Base-by-base conservation (phyloP, 169 alveolate genomes). In the Amoebophrya sp. region DNA sequence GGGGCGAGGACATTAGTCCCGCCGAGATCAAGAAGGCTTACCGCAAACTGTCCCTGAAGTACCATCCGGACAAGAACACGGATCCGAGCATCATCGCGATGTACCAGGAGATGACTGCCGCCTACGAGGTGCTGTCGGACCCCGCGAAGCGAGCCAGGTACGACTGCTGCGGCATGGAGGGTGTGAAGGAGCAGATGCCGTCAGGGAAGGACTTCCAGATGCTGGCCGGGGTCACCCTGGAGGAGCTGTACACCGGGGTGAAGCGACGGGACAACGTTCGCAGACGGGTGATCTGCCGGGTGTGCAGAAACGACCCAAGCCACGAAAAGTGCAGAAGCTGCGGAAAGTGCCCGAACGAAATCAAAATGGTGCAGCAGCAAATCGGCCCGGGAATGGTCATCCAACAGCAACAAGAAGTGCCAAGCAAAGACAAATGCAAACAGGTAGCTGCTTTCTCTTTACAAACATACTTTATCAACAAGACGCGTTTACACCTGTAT, bases 1-100 rank as follows among this genome's bases (percentile, higher is more conserved):
- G 67, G 23, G 89, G 89, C 39, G 89, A 40, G 38, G 89, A 88
- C 10, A 41, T 88, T n/a, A 34, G 43, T 7, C 31, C 89, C 29
- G 92, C 78, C 34, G 78, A 58, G 34, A 58, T 93, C 58, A 93
- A 93, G 40, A 93, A 89, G 89, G 93, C 93, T 39, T 93, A 91
- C 67, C 43, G 95, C 40, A 91, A 90, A 90, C 91, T 93, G 40
- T 93, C 96, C 0, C 41, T 92, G 87, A 69, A 91, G 89, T 94
- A 94, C 90, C 97, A 95, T 89, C 97, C 97, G 0, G 97, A 95
- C 92, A 91, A 95, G 90, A 94, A 58, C 78, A 7, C 39, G 38
- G 78, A 58, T n/a, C 78, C 78, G 34, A 58, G 23, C 78, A 58
- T 58, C 78, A 58, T 58, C 78, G 78, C 78, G 29, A 58, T 58